phyloP scores from a whole-genome alignment of 1,284 basidiomycete genomes.

The Malassezia cuniculi region DNA sequence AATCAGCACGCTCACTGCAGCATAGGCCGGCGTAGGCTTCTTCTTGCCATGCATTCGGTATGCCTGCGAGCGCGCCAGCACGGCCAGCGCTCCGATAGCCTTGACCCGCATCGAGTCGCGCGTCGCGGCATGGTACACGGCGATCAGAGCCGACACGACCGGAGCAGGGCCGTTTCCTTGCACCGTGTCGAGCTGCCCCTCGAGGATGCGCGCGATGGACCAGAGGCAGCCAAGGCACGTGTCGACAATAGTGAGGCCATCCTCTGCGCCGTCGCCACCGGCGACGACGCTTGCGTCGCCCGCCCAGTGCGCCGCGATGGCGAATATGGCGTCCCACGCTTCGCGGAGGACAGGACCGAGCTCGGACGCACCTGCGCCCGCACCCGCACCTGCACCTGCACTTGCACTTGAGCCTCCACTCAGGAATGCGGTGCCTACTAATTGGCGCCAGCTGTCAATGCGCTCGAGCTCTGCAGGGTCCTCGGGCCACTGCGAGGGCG shows the following conservation, averaged over 20 bases:
- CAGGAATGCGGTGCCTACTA: conserved; percentile 5
- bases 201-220: conserved; percentile 24
- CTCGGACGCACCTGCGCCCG: background rate
- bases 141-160: conserved; percentile 19
- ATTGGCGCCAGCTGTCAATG: conserved; percentile 6
- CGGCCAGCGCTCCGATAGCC: conserved; percentile 22
- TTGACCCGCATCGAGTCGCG: conserved; percentile 28
- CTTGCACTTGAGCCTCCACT: background rate
- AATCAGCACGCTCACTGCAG: conserved; percentile 2
- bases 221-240: conserved; percentile 31
- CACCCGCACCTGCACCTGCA: background rate
- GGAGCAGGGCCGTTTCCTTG: conserved; percentile 6
- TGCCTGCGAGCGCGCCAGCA: conserved; percentile 24
- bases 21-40: conserved; percentile 2
- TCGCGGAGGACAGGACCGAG: conserved; percentile 1
- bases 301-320: conserved; percentile 11
- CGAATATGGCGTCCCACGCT: conserved; percentile 7
- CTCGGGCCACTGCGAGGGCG: conserved; percentile 28
- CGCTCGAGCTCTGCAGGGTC: conserved; percentile 14
- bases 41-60: conserved; percentile 7
- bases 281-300: conserved; percentile 5
- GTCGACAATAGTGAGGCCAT: conserved; percentile 29
- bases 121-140: conserved; percentile 19
- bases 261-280: conserved; percentile 2
- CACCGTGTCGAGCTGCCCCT: conserved; percentile 18